Percentiles rank a stretch among this genome's conserved stretches.
Conservation (phyloP, 768 basidiomycete species). For the Chalciporus piperatus region DNA sequence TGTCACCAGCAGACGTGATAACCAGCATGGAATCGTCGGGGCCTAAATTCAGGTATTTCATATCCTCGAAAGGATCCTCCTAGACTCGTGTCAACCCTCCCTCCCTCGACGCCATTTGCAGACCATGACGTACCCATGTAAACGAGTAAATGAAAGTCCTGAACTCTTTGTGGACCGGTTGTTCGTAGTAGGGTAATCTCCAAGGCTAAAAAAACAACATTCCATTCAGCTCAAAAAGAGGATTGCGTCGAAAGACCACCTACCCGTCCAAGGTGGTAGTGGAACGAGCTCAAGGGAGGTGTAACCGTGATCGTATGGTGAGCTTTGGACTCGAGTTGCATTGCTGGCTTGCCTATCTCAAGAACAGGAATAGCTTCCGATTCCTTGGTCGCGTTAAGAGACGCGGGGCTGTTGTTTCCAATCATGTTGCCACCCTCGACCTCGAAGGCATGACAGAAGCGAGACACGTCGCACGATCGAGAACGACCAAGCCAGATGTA, state of each 20-base stretch:
- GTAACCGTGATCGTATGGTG: slow-evolving; percentile 46
- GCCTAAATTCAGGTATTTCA: slow-evolving; percentile 57
- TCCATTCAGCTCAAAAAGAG: not conserved
- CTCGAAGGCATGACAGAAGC: slow-evolving; percentile 57
- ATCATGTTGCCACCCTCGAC: slow-evolving; percentile 59
- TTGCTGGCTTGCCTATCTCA: slow-evolving; percentile 39
- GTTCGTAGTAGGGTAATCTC: slow-evolving; percentile 70
- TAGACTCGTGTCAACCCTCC: slow-evolving; percentile 11
- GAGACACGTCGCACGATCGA: slow-evolving; percentile 56
- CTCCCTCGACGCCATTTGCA: not conserved
- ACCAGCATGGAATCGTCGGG: slow-evolving; percentile 65
- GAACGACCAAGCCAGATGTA: slow-evolving; percentile 77
- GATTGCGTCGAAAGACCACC: not conserved
- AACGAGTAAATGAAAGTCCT: slow-evolving; percentile 63
- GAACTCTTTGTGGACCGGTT: slow-evolving; percentile 65
- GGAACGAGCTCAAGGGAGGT: slow-evolving; percentile 58
- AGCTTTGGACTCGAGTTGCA: slow-evolving; percentile 23
- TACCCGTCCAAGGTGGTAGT: slow-evolving; percentile 56
- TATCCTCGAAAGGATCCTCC: slow-evolving; percentile 77
- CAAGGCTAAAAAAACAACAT: slow-evolving; percentile 42
- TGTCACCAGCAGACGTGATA: slow-evolving; percentile 79
- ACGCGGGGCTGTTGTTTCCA: slow-evolving; percentile 46
- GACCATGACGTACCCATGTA: slow-evolving; percentile 43
- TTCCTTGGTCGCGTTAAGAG: slow-evolving; percentile 34
- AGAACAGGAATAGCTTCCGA: slow-evolving; percentile 38